A percentile compares a stretch with the other conserved stretches of the same genome.
phyloP scores from a whole-genome alignment of 1,284 basidiomycete genomes.

The Pseudozyma sp. region DNA sequence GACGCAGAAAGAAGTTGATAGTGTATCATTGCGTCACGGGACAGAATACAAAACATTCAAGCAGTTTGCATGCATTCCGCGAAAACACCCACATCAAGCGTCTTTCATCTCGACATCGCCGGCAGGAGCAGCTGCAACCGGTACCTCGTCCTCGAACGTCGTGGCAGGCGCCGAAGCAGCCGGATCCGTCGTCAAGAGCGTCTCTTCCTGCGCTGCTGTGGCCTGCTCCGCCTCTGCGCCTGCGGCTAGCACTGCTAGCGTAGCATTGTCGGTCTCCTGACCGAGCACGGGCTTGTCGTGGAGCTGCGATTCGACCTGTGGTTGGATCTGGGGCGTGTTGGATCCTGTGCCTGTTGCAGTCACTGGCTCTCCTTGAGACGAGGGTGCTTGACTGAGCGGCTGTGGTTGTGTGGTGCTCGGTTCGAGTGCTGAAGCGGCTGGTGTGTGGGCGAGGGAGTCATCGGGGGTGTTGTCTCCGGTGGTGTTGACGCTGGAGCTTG shows the following conservation, averaged over 20 bases:
- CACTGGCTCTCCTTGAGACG: constrained; percentile 19
- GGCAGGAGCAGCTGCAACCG: background rate
- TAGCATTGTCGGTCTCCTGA: constrained; percentile 13
- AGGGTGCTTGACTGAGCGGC: constrained; percentile 4
- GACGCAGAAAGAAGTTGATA: background rate
- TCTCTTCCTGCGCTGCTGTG: constrained; percentile 13
- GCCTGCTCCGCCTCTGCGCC: constrained; percentile 25
- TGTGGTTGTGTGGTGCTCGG: background rate
- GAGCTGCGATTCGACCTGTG: constrained; percentile 39
- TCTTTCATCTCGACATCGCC: constrained; percentile 43
- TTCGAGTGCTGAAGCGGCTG: constrained; percentile 5
- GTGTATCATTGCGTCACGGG: background rate
- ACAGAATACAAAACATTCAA: constrained; percentile 8
- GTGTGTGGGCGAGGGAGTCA: constrained; percentile 23
- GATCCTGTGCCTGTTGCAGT: constrained; percentile 4
- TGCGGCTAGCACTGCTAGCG: constrained; percentile 25
- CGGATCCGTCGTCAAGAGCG: constrained; percentile 16
- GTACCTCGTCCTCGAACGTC: constrained; percentile 13
- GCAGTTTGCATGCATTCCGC: no score
- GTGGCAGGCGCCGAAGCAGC: constrained; percentile 15
- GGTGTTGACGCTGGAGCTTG: constrained; percentile 17
- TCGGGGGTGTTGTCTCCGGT: constrained; percentile 24
- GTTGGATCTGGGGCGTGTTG: constrained; percentile 29
- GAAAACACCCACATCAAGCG: background rate
- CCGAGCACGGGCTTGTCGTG: constrained; percentile 24